These are phyloP conservation scores for Myxozyma lipomycoides DNA, from an alignment of 805 yeast species.

Conservation along the genomic window DNA sequence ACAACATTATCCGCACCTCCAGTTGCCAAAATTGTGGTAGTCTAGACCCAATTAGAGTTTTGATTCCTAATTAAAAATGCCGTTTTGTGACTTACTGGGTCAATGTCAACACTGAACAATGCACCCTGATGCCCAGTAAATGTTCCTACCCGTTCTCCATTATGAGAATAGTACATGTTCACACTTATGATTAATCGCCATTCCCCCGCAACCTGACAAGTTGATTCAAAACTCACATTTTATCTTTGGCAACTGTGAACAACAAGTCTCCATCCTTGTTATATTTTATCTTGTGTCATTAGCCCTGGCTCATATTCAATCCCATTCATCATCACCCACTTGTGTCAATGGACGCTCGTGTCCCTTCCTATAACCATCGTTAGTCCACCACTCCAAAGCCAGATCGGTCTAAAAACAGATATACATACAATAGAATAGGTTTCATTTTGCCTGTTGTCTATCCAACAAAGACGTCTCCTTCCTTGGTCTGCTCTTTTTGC, in stretches of 20 bases:
- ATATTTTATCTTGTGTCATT: slow-evolving; percentile 59
- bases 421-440: slow-evolving; percentile 46
- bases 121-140: slow-evolving; percentile 87
- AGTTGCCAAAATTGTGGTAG: slow-evolving; percentile 68
- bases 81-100: slow-evolving; percentile 42
- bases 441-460: slow-evolving; percentile 44
- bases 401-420: too few species aligned
- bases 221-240: slow-evolving; percentile 47
- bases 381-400: too few species aligned
- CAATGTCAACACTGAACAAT: slow-evolving; percentile 89
- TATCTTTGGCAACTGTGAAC: slow-evolving; percentile 89
- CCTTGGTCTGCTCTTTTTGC: too few species aligned
- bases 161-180: slow-evolving; percentile 81
- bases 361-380: slow-evolving; percentile 56
- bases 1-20: slow-evolving; percentile 88
- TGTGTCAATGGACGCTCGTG: slow-evolving; percentile 98
- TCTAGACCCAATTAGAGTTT: slow-evolving; percentile 27
- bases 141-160: slow-evolving; percentile 96
- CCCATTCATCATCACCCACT: slow-evolving; percentile 8
- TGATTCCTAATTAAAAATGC: background rate
- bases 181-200: slow-evolving; percentile 10
- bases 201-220: too few species aligned
- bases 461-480: too few species aligned
- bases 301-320: background rate
- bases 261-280: slow-evolving; percentile 93